Conservation (phyloP, 2,329 filamentous ascomycete species). For the Oidium heveae region DNA sequence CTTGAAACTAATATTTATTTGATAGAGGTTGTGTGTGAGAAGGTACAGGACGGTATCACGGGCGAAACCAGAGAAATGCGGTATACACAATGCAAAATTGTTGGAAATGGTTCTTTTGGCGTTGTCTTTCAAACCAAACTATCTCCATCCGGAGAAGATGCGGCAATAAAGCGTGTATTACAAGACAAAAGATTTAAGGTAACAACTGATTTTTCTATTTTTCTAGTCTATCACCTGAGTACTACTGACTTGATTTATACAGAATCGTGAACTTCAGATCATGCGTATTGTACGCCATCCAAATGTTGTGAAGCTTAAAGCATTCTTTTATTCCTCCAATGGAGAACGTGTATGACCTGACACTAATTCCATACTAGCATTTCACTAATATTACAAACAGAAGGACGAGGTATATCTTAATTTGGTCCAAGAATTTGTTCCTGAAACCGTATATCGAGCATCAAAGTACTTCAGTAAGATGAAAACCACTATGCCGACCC, state of each 20-base stretch:
- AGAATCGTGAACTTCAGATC: conserved; percentile 98
- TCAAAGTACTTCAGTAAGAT: conserved; percentile 99
- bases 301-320: conserved; percentile 96
- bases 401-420: conserved; percentile 99
- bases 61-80: conserved; percentile 92
- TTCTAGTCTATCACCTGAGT: neutral
- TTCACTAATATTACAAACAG: conserved; percentile 19
- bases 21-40: conserved; percentile 78
- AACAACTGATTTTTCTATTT: conserved; percentile 7
- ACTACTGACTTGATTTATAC: conserved; percentile 2
- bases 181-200: conserved; percentile 99
- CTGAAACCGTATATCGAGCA: conserved; percentile 92
- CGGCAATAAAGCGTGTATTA: conserved; percentile 93
- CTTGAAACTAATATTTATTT: conserved; percentile 16
- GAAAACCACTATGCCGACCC: conserved; percentile 97
- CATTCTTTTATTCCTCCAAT: conserved; percentile 90
- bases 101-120: conserved; percentile 94
- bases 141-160: conserved; percentile 91
- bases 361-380: neutral
- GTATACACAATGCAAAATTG: conserved; percentile 98
- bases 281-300: conserved; percentile 98
- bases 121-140: conserved; percentile 98
- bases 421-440: conserved; percentile 90
- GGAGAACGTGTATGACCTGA: conserved; percentile 58
- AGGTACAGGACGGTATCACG: conserved; percentile 93